Conservation (phyloP, 139 green algal species). For the Picochlorum costavermella region DNA sequence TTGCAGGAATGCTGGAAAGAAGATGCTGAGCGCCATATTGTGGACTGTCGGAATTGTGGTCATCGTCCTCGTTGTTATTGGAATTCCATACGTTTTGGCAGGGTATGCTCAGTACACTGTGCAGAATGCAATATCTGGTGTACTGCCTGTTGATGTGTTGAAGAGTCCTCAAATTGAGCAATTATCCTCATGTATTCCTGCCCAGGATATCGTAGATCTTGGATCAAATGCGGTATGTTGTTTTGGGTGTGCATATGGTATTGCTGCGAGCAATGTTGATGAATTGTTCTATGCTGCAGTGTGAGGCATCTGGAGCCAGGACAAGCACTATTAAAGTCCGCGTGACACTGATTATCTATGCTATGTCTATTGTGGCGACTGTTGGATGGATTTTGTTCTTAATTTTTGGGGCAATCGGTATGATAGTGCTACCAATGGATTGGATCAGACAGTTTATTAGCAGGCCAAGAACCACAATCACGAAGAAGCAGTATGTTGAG, state of each 20-base stretch:
- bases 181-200: background rate
- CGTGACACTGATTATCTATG: constrained; percentile 74
- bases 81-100: constrained; percentile 69
- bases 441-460: constrained; percentile 69
- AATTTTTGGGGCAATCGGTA: constrained; percentile 85
- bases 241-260: background rate
- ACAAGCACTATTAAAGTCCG: constrained; percentile 56
- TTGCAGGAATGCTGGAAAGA: constrained; percentile 1
- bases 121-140: constrained; percentile 59
- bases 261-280: too few species aligned
- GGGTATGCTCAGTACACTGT: constrained; percentile 84
- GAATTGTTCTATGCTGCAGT: background rate
- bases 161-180: background rate
- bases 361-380: constrained; percentile 80
- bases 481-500: constrained; percentile 77
- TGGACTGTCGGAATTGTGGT: constrained; percentile 43
- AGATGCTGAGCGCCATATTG: constrained; percentile 40
- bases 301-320: background rate
- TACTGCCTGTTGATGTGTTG: constrained; percentile 39
- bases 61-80: constrained; percentile 53
- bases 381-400: constrained; percentile 90
- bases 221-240: background rate
- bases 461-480: constrained; percentile 66
- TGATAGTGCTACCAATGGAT: constrained; percentile 80
- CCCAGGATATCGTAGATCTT: background rate